Base-by-base conservation (phyloP, 257 asterid genomes). In the Nicotiana benthamiana region DNA sequence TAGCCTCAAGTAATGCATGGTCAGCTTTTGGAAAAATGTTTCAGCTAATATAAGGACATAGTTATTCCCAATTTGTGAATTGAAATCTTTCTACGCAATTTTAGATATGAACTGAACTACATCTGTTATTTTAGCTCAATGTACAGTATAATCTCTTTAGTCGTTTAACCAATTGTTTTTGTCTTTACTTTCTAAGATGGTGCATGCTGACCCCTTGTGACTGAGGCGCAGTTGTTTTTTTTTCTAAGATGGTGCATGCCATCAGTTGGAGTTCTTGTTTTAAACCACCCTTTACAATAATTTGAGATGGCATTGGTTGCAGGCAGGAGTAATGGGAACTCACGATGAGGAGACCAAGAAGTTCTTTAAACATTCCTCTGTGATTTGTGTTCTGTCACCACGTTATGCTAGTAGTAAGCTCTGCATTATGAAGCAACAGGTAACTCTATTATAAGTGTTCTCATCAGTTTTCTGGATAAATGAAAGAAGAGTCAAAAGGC, bases 301-400 rank as follows among this genome's bases (percentile, higher is more conserved):
- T 36, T 43, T 40, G 62, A 34, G 75, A 61, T 63, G 8, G 7
- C 64, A 40, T 26, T 46, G 24, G 43, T 51, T 86, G 89, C 93
- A 95, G 98, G 82, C 83, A 4, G 98, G 98, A 74, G 91, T 95
- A 46, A 95, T 95, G 98, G 70, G 60, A 70, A 95, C 98, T 10
- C 98, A 95, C 52, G 98, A 95, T 76, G 98, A 95, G 85, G 97
- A 92, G 94, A 95, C 97, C 59, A 91, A 82, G 86, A 95, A 91
- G 90, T 93, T 93, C 83, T 94, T 95, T 72, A 89, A 86, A 86
- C 96, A 85, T 83, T 95, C 98, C 28, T 90, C 98, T 70, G 98
- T 95, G 36, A 92, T 88, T 82, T 95, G 98, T 46, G 91, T 93
- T 80, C 89, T 95, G 75, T 92, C 98, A 70, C 97, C 97, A 3